Base-by-base conservation (phyloP, 2,329 filamentous ascomycete species). In the Aspergillus felis region DNA sequence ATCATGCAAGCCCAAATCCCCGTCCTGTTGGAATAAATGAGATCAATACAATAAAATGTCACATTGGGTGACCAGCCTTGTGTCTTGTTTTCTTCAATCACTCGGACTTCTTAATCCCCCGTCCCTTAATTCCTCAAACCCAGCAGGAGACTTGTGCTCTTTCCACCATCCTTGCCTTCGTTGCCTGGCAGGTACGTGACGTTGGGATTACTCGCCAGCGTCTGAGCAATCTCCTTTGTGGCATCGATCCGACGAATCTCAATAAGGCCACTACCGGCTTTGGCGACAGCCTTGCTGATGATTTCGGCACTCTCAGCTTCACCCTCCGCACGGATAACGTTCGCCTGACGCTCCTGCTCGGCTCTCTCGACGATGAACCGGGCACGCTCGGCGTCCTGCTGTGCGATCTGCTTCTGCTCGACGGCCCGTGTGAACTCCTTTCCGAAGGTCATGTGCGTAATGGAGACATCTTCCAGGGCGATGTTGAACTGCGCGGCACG, bases 361-460 rank as follows among this genome's bases (percentile, higher is more conserved):
- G 94, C 94, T 76, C 91, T 91, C 84, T 99, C 94, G 75, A 99
- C 94, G 67, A 99, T 95, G 82, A 99, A 99, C 65, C 94, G 86
- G 51, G 94, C 94, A 64, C 94, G 86, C 84, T 99, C 94, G 63
- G 94, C 94, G 74, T 99, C 94, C 79, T 99, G 94, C 81, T 99
- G 94, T 56, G 94, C 94, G 76, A 99, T 99, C 83, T 99, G 94
- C 87, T 99, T 99, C 86, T 99, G 94, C 82, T 99, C 94, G 70
- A 99, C 94, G 64, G 94, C 94, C 78, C 91, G 90, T 60, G 94
- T 99, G 83, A 99, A 99, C 79, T 99, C 94, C 78, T 93, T 93
- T 68, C 94, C 94, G 75, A 99, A 99, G 54, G 94, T 99, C 94
- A 99, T 99, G 84, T 99, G 94, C 61, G 94, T 99, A 78, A 99